Conservation (phyloP, 1,284 basidiomycete genomes). For the Nidula niveotomentosa region DNA sequence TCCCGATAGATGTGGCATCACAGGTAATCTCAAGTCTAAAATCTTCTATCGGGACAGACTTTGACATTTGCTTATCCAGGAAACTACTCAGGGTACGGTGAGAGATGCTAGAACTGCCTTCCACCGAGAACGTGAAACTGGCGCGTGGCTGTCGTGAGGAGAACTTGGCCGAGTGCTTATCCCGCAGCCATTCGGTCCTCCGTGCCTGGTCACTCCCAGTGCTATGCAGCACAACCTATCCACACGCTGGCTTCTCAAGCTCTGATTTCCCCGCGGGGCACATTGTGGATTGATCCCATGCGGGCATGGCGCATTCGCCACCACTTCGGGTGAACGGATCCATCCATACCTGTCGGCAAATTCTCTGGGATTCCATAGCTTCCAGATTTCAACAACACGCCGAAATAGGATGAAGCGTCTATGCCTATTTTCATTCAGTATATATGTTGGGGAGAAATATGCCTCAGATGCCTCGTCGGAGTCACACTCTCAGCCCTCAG, state of each 20-base stretch:
- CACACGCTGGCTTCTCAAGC: no score
- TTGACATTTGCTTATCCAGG: background rate
- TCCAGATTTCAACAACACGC: conserved; percentile 26
- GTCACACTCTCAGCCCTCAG: conserved; percentile 5
- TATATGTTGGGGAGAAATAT: conserved; percentile 21
- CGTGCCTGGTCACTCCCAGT: no score
- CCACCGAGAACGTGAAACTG: background rate
- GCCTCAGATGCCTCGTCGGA: conserved; percentile 6
- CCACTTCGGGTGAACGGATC: conserved; percentile 31
- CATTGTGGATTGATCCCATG: conserved; percentile 12
- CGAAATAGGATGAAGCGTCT: conserved; percentile 13
- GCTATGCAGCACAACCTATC: no score
- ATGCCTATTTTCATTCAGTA: conserved; percentile 18
- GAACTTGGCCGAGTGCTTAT: background rate
- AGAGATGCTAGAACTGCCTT: background rate
- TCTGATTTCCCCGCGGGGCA: background rate
- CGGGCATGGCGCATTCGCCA: conserved; percentile 22
- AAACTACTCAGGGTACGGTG: background rate
- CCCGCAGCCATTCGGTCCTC: background rate
- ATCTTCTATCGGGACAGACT: background rate
- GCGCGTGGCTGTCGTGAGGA: background rate
- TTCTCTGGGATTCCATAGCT: conserved; percentile 28
- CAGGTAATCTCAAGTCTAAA: background rate
- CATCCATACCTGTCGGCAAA: conserved; percentile 27
- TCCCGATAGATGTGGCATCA: no score